Evolutionary conservation across 2,329 filamentous ascomycete species (phyloP).

Genomic region (Leptographium galeiforme): DNA sequence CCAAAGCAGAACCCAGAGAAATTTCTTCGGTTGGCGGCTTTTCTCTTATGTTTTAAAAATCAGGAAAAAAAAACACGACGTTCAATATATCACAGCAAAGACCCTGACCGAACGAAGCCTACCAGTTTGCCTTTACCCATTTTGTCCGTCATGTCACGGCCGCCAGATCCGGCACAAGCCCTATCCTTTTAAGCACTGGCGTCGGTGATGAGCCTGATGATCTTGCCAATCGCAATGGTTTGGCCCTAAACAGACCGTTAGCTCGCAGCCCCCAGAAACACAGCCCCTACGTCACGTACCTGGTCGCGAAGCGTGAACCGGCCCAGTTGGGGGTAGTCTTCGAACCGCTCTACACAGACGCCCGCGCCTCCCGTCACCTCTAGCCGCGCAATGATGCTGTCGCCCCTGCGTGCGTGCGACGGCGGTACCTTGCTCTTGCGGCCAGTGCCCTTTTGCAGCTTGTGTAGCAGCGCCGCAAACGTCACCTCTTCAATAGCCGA

Average conservation of each 20-base stretch:
- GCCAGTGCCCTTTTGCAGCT: constrained; percentile 85
- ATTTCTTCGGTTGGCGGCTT: neutral
- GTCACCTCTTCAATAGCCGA: constrained; percentile 96
- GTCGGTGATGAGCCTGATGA: constrained; percentile 63
- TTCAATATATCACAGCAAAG: neutral
- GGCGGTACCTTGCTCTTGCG: constrained; percentile 89
- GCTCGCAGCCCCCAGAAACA: neutral
- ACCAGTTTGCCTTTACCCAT: no score
- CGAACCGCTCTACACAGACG: constrained; percentile 88
- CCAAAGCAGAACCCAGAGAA: neutral
- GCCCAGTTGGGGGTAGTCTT: constrained; percentile 90
- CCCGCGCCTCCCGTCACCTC: constrained; percentile 77
- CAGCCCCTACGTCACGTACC: constrained; percentile 31
- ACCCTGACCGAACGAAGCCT: neutral
- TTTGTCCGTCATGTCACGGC: no score
- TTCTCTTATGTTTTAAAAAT: neutral
- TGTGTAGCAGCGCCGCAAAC: constrained; percentile 77
- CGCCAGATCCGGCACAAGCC: no score
- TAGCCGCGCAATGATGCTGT: constrained; percentile 82
- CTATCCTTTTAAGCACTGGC: neutral
- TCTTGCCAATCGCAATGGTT: constrained; percentile 99
- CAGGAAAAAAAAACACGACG: neutral
- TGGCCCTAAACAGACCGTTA: constrained; percentile 52
- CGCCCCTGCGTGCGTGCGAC: constrained; percentile 70
- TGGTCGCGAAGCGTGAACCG: constrained; percentile 83